Base-by-base conservation (phyloP, 495 filamentous ascomycete genomes). In the Hypoxylon subgilvum region DNA sequence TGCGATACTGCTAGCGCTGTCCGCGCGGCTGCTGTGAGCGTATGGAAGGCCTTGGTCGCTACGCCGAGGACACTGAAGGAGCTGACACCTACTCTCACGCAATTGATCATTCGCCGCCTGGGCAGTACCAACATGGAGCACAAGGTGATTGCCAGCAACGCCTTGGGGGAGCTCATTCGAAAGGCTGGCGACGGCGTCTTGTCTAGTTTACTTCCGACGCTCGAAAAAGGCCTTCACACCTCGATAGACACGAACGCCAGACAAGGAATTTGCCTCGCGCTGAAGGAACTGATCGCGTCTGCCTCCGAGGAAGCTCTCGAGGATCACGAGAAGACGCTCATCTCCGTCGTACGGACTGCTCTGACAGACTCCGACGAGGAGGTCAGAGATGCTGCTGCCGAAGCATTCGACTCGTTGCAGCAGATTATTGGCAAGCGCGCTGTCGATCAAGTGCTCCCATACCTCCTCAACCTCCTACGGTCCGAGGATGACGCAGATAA, bases 61-160 rank as follows among this genome's bases (percentile, higher is more conserved):
- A 92, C 91, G 34, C 94, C 94, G 14, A 86, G 86, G 52, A 96
- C 89, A 16, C 85, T 98, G 60, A 96, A 96, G 72, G 94, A 98
- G 65, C 84, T 98, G 63, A 86, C 96, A 28, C 93, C 94, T 21
- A 96, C 92, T 5, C 84, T 98, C 32, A 95, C 91, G 4, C 91
- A 96, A 71, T 83, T 97, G 60, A 86, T 98, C 58, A 97, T 97
- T 71, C 86, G 92, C 47, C 89, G 94, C 28, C 86, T 98, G 30
- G 94, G 91, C 47, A 97, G 91, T 61, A 88, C 92, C 2, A 97
- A 96, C 67, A 90, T 96, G 87, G 94, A 98, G 72, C 94, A 97
- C 71, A 97, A 96, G 75, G 88, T 95, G 54, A 98, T 98, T 76
- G 95, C 94, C 41, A 92, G 93, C 65, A 97, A 97, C 70, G 91